A percentile compares a stretch with the other conserved stretches of the same genome.
Evolutionary conservation across 257 asterid species (phyloP).

Genomic region (Lycium barbarum): DNA sequence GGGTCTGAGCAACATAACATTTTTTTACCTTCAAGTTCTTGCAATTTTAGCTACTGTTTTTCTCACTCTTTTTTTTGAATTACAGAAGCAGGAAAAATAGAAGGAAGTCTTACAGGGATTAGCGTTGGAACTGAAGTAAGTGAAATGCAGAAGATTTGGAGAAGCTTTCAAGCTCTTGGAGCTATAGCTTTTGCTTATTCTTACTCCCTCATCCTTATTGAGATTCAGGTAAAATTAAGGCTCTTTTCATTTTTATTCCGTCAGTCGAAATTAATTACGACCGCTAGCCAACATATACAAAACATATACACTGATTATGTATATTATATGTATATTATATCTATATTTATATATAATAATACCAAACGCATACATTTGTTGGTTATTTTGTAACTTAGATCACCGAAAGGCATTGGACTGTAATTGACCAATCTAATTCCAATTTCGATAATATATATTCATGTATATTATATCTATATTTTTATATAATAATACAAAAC

Average conservation of each 20-base stretch:
- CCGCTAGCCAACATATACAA: too few relatives aligned
- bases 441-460: background rate
- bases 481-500: too few relatives aligned
- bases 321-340: too few relatives aligned
- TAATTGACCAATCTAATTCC: background rate
- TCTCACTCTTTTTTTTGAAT: background rate
- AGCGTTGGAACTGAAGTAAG: slow-evolving; percentile 35
- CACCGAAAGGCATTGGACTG: too few relatives aligned
- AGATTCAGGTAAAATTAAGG: slow-evolving; percentile 37
- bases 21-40: background rate
- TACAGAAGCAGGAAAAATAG: slow-evolving; percentile 36
- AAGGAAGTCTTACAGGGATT: slow-evolving; percentile 45
- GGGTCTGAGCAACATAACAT: background rate
- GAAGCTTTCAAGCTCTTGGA: slow-evolving; percentile 45
- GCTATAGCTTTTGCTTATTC: slow-evolving; percentile 49
- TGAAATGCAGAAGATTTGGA: slow-evolving; percentile 42
- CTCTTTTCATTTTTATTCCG: too few relatives aligned
- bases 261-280: too few relatives aligned
- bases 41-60: background rate
- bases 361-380: too few relatives aligned
- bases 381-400: too few relatives aligned
- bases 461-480: too few relatives aligned
- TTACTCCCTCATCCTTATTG: slow-evolving; percentile 42
- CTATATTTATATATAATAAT: too few relatives aligned
- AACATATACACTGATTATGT: too few relatives aligned